Evolutionary conservation across 2,329 filamentous ascomycete species (phyloP).

Genomic region (Metarhizium brunneum): DNA sequence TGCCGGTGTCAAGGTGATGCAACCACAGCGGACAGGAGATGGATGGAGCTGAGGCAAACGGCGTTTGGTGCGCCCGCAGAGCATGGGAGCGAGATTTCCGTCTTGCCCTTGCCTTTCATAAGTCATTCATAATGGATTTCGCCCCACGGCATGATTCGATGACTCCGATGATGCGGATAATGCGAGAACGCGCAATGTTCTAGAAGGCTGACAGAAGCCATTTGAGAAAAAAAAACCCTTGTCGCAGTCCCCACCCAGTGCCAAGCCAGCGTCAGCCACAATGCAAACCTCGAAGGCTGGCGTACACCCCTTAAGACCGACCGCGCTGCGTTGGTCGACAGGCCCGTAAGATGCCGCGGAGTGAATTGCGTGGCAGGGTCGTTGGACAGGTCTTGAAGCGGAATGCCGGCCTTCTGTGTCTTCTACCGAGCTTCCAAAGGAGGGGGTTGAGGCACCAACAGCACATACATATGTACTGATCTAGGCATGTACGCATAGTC

Average conservation of each 20-base stretch:
- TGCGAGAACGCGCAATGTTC: neutral
- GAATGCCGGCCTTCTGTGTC: neutral
- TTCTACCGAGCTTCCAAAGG: neutral
- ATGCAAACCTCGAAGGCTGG: neutral
- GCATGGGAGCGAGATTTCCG: neutral
- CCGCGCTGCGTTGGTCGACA: neutral
- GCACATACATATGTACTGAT: too few species aligned
- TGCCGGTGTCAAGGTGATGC: too few species aligned
- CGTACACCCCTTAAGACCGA: too few species aligned
- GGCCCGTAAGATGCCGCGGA: neutral
- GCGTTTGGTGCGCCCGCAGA: neutral
- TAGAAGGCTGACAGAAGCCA: slow-evolving; percentile 7
- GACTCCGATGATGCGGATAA: neutral
- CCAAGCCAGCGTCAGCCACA: slow-evolving; percentile 1
- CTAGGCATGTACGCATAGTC: too few species aligned
- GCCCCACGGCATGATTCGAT: neutral
- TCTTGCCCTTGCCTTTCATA: neutral
- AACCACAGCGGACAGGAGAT: too few species aligned
- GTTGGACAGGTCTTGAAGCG: neutral
- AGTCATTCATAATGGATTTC: neutral
- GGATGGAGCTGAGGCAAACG: too few species aligned
- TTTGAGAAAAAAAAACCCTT: neutral
- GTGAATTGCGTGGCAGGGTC: neutral
- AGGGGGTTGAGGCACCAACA: too few species aligned
- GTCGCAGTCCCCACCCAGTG: neutral